Evolutionary conservation across 225 moss, liverwort and hornwort genomes (phyloP).

Genomic region (Straminergon stramineum): DNA sequence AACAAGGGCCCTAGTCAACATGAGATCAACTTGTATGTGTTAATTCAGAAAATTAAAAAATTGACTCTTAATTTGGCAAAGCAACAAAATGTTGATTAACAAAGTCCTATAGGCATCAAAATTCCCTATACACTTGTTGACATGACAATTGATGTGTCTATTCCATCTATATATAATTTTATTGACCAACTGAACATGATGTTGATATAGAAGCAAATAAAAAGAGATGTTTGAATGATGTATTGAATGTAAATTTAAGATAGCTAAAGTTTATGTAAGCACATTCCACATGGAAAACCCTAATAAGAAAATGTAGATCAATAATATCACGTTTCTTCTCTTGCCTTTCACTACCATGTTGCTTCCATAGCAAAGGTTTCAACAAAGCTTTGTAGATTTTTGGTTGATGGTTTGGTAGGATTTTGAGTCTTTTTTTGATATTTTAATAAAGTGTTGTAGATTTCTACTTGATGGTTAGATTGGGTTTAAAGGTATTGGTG

Average conservation of each 20-base stretch:
- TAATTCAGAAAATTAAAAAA: background rate
- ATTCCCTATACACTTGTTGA: background rate
- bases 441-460: no score
- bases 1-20: background rate
- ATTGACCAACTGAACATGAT: background rate
- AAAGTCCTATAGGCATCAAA: accelerated
- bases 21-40: accelerated
- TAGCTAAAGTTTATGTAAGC: background rate
- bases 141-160: background rate
- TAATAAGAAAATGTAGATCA: background rate
- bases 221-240: background rate
- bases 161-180: accelerated
- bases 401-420: no score
- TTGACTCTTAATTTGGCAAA: background rate
- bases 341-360: background rate
- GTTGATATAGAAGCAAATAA: background rate
- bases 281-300: accelerated
- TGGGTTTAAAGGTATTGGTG: no score
- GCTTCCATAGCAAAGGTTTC: background rate
- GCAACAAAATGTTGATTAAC: background rate
- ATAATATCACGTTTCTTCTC: background rate
- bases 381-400: no score
- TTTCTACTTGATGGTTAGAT: no score
- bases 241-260: no score
- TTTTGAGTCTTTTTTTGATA: no score